Evolutionary conservation across 108 stramenopile species (phyloP), one percentile per base, ranked within the genome.

Genomic region (Seminavis robusta): DNA sequence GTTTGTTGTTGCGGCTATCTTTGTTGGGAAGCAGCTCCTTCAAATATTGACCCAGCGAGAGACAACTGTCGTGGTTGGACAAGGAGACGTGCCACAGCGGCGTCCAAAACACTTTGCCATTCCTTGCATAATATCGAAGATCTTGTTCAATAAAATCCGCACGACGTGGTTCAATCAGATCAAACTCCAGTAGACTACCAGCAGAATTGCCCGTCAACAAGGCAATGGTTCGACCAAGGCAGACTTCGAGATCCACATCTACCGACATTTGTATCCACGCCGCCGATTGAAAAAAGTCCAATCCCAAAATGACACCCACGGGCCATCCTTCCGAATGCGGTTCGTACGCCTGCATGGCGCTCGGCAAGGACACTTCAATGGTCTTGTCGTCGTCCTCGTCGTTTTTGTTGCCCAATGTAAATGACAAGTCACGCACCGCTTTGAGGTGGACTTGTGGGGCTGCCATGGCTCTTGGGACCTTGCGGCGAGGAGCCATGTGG

Each of bases 211-310:
- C 21, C 42, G 6, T 43, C 15, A 5, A 15, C 15, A 37, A 13
- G 36, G 5, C 15, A 16, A 43, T 43, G 20, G 15, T 43, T 43
- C 10, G 6, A 5, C 4, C 21, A 16, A 43, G 17, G 6, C 42
- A 11, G n/a, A 53, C 27, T 4, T 16, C 36, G 4, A 4, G 33
- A 8, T 53, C 52, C 11, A 53, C 15, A n/a, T 53, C 16, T 6
- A 53, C 52, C 4, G 25, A 26, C 4, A 53, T 32, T n/a, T 30
- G 28, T 17, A 16, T 16, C 52, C 52, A 53, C 6, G 52, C 52
- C 4, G 28, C 52, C 9, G 52, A 32, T 32, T 31, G 30, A 36
- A 53, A 36, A 34, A 53, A 53, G 16, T 53, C 52, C 28, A 53
- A 16, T 34, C 52, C 52, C 7, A 53, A 36, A 17, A 36, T 31